Evolutionary conservation across 495 filamentous ascomycete species (phyloP), one percentile per base, ranked within the genome.

Genomic region (Letharia columbiana): DNA sequence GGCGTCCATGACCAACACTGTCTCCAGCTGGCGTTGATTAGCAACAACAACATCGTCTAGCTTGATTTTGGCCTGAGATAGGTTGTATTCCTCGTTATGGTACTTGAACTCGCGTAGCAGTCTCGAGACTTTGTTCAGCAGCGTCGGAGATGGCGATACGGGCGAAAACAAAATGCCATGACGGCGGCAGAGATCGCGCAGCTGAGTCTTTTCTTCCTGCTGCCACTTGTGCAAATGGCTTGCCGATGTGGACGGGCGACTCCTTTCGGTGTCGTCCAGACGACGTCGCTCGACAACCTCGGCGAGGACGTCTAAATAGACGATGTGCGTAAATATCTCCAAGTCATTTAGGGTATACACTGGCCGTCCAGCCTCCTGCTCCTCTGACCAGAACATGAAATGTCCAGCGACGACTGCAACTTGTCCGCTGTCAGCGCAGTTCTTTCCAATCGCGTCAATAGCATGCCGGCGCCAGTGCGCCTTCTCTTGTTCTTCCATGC

Each of bases 351-450:
- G 40, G 13, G 84, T 87, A 58, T 69, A 76, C 4, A 85, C 78
- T 33, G 64, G 18, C 1, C 66, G 41, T 65, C 70, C 74, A 11
- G 41, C 33, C 35, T 74, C 71, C 40, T 78, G 72, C 8, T 74
- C 74, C 57, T 81, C 77, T 6, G 71, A 20, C 84, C 83, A 88
- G 70, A 88, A 83, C 77, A 84, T 85, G 71, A 78, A 81, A 69
- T 89, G 85, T 28, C 86, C 84, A 37, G 83, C 75, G 4, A 90
- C 83, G 17, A 89, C 64, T 17, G 70, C 86, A 15, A 73, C 66
- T 64, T 75, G 75, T 41, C 75, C 72, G 33, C 60, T 77, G 0
- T 69, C 31, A 15, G 59, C 58, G 66, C 80, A 83, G 60, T 80
- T 67, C 11, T 77, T 44, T 47, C 65, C 45, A 58, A 87, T 82